phyloP scores from a whole-genome alignment of 345 rosid species.

The Gossypium turneri region DNA sequence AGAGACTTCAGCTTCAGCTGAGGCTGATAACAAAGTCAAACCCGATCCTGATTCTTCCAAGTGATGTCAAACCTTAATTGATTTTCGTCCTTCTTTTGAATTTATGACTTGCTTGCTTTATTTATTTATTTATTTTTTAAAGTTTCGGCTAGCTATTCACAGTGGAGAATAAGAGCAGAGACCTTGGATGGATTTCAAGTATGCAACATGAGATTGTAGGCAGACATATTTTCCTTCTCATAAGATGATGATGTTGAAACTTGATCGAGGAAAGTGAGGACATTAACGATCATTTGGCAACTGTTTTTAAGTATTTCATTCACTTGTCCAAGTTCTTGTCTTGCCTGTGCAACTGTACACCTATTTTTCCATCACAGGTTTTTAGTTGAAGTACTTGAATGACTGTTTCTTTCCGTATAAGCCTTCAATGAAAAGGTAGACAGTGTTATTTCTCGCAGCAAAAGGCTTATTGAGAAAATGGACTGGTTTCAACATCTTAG shows the following conservation, averaged over 20 bases:
- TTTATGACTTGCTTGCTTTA: constrained; percentile 8
- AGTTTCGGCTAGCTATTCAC: constrained; percentile 7
- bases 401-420: too few species aligned
- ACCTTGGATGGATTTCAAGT: neutral
- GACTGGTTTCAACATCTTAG: too few species aligned
- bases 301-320: too few species aligned
- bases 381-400: too few species aligned
- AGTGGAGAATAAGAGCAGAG: constrained; percentile 30
- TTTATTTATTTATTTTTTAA: neutral
- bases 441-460: too few species aligned
- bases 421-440: too few species aligned
- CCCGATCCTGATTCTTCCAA: constrained; percentile 25
- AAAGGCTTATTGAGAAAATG: too few species aligned
- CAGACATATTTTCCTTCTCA: constrained; percentile 9
- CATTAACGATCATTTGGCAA: neutral
- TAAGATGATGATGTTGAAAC: neutral
- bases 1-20: constrained; percentile 29
- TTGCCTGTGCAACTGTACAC: too few species aligned
- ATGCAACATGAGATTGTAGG: constrained; percentile 5
- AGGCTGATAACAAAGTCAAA: constrained; percentile 31
- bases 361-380: too few species aligned
- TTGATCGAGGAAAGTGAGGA: neutral
- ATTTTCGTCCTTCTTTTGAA: constrained; percentile 13
- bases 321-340: too few species aligned
- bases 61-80: constrained; percentile 7